These are phyloP conservation scores for Coelastrella sp. DNA, from an alignment of 139 green algal genomes.

Conservation along the genomic window DNA sequence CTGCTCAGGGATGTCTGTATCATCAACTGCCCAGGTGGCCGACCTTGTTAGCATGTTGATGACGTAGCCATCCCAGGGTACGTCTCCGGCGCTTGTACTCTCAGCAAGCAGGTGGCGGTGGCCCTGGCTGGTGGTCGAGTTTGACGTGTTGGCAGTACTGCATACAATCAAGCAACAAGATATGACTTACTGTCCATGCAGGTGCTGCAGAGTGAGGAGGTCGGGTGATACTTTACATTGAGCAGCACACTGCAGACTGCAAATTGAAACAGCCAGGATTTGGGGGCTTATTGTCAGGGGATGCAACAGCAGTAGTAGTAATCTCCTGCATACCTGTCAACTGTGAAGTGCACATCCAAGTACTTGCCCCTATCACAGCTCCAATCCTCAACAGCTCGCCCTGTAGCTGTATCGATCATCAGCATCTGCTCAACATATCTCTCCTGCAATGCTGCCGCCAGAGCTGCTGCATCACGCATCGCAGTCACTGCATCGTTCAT, in stretches of 20 bases:
- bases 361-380: not conserved
- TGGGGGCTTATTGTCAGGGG: not conserved
- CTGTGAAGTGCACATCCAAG: not conserved
- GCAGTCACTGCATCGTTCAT: slow-evolving; percentile 17
- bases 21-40: not conserved
- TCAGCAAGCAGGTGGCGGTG: too few species aligned
- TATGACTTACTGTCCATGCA: too few species aligned
- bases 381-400: not conserved
- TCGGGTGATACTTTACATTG: too few species aligned
- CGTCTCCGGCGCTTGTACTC: not conserved
- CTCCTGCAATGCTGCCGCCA: not conserved
- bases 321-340: slow-evolving; percentile 2
- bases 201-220: too few species aligned
- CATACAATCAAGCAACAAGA: too few species aligned
- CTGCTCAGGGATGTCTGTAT: not conserved
- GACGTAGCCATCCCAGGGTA: not conserved
- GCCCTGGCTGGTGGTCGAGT: not conserved
- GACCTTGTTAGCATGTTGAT: not conserved
- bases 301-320: not conserved
- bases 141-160: not conserved
- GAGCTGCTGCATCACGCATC: slow-evolving; percentile 35
- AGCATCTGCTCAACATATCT: slow-evolving; percentile 43
- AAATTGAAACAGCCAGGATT: not conserved
- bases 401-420: slow-evolving; percentile 40
- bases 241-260: too few species aligned